phyloP scores from a whole-genome alignment of 2,329 filamentous ascomycete species.

The Fusarium nodosum region DNA sequence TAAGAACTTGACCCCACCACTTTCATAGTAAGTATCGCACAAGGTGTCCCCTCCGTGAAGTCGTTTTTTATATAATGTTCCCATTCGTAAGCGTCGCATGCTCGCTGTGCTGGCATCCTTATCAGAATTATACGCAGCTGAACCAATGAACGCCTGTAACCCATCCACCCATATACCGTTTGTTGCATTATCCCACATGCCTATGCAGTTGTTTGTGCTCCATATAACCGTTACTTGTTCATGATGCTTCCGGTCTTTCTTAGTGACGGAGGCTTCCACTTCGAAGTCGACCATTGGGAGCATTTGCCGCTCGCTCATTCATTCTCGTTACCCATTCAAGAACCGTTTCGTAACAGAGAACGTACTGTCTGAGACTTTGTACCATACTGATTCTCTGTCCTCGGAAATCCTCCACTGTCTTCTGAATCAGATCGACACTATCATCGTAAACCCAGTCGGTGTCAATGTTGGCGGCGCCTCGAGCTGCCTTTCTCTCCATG shows the following conservation, averaged over 20 bases:
- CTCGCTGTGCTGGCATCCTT: conserved; percentile 30
- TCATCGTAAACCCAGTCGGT: conserved; percentile 78
- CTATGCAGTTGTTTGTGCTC: conserved; percentile 42
- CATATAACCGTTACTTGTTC: conserved; percentile 31
- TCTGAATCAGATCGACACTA: conserved; percentile 82
- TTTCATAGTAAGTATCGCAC: conserved; percentile 29
- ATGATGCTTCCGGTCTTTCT: conserved; percentile 34
- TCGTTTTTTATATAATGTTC: conserved; percentile 37
- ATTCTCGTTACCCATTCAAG: conserved; percentile 82
- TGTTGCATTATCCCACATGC: conserved; percentile 33
- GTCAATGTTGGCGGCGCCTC: conserved; percentile 54
- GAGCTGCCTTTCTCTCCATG: conserved; percentile 27
- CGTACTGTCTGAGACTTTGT: conserved; percentile 91
- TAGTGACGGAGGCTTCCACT: conserved; percentile 52
- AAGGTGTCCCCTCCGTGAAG: conserved; percentile 7
- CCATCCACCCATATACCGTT: conserved; percentile 21
- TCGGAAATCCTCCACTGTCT: conserved; percentile 92
- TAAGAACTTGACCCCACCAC: conserved; percentile 14
- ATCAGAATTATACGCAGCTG: conserved; percentile 24
- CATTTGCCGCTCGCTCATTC: conserved; percentile 54
- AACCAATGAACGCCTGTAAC: conserved; percentile 42
- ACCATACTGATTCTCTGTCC: conserved; percentile 95
- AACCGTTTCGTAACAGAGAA: conserved; percentile 95
- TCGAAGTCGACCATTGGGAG: conserved; percentile 44
- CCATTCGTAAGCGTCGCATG: conserved; percentile 37